phyloP scores from a whole-genome alignment of 768 basidiomycete genomes.

The Hypsizygus marmoreus region DNA sequence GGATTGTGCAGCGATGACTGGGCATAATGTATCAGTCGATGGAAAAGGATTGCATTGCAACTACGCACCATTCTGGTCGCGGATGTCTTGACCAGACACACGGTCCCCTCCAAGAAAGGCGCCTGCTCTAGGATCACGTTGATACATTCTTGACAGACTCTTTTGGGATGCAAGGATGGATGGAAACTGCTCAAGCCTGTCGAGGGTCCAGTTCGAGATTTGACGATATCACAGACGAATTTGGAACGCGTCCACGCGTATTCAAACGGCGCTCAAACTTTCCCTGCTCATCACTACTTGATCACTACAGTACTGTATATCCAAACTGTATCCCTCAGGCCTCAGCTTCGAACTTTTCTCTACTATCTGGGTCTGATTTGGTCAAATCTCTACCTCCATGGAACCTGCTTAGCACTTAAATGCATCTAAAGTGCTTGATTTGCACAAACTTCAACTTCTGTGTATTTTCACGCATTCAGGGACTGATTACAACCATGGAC shows the following conservation, averaged over 20 bases:
- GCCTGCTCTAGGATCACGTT: constrained; percentile 89
- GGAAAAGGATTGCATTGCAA: background rate
- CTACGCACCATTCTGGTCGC: constrained; percentile 89
- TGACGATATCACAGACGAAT: constrained; percentile 7
- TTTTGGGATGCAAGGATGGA: constrained; percentile 8
- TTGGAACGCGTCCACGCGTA: constrained; percentile 25
- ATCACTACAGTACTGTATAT: background rate
- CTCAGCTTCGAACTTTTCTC: no score
- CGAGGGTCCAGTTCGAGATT: constrained; percentile 2
- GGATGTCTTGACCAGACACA: constrained; percentile 92
- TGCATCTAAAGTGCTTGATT: no score
- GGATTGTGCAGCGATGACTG: constrained; percentile 93
- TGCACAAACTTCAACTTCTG: no score
- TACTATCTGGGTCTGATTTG: no score
- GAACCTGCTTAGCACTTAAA: no score
- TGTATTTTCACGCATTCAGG: no score
- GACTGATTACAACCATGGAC: no score
- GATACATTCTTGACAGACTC: constrained; percentile 59
- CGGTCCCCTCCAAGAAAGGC: constrained; percentile 94
- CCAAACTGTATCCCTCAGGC: no score
- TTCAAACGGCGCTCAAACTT: constrained; percentile 24
- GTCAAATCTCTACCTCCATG: no score
- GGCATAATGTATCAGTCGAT: constrained; percentile 12
- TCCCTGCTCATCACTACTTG: background rate
- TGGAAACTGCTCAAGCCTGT: constrained; percentile 6